phyloP scores from a whole-genome alignment of 169 alveolate species.

The Condylostoma magnum region DNA sequence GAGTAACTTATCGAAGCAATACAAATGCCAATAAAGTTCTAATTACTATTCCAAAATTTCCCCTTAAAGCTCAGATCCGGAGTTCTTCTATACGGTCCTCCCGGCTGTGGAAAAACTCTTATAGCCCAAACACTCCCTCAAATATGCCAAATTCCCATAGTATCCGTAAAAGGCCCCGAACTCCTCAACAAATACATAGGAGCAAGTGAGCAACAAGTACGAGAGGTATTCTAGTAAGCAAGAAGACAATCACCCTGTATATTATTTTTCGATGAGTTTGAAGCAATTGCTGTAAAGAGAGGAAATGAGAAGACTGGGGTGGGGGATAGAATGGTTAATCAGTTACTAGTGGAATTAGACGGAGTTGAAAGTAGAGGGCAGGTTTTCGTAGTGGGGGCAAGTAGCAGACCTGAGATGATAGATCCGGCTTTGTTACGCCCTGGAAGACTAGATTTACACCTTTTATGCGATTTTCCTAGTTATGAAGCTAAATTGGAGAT shows the following conservation, averaged over 20 bases:
- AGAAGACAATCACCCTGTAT: constrained; percentile 58
- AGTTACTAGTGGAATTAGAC: constrained; percentile 78
- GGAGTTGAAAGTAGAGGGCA: constrained; percentile 75
- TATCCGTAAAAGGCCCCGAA: constrained; percentile 88
- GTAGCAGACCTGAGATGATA: constrained; percentile 78
- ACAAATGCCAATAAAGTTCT: constrained; percentile 77
- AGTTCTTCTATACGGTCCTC: constrained; percentile 90
- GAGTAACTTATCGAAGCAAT: constrained; percentile 52
- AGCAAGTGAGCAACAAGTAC: constrained; percentile 68
- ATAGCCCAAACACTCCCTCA: constrained; percentile 91
- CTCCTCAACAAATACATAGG: constrained; percentile 78
- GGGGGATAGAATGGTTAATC: constrained; percentile 81
- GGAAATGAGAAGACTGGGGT: constrained; percentile 73
- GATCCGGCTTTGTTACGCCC: constrained; percentile 80
- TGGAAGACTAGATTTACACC: constrained; percentile 46
- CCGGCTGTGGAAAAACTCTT: constrained; percentile 95
- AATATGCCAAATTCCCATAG: constrained; percentile 85
- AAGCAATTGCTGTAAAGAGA: constrained; percentile 76
- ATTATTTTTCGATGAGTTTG: constrained; percentile 82
- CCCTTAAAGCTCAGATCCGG: constrained; percentile 82
- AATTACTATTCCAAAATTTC: constrained; percentile 71
- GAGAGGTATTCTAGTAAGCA: constrained; percentile 77
- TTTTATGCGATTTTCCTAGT: constrained; percentile 25
- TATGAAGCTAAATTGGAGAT: constrained; percentile 49
- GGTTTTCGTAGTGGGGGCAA: constrained; percentile 67